Conservation (phyloP, 2,329 filamentous ascomycete species). For the Fusarium austroafricanum region DNA sequence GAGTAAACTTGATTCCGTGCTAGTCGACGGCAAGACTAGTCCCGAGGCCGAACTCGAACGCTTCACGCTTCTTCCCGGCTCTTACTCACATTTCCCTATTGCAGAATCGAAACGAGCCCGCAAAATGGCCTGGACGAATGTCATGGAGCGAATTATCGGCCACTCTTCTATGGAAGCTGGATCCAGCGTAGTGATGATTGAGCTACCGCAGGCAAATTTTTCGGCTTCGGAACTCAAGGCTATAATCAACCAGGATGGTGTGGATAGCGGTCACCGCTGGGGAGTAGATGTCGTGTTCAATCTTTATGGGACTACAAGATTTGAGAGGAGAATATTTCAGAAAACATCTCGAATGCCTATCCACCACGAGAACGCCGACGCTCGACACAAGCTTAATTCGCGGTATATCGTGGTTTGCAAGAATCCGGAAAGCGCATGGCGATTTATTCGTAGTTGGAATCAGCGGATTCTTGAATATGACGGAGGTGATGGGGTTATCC, state of each 20-base stretch:
- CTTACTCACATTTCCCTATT: conserved; percentile 24
- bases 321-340: conserved; percentile 1
- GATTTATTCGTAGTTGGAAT: conserved; percentile 58
- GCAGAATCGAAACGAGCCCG: conserved; percentile 38
- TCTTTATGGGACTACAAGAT: conserved; percentile 10
- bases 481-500: conserved; percentile 13
- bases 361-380: conserved; percentile 21
- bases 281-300: conserved; percentile 21
- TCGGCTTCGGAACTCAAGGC: conserved; percentile 38
- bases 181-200: conserved; percentile 48
- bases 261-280: conserved; percentile 28
- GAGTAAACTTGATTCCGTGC: conserved; percentile 45
- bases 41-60: conserved; percentile 42
- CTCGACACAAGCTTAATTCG: conserved; percentile 32
- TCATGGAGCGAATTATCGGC: conserved; percentile 40
- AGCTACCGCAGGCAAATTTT: conserved; percentile 47
- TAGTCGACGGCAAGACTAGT: conserved; percentile 14
- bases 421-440: conserved; percentile 50
- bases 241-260: conserved; percentile 27
- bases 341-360: conserved; percentile 16
- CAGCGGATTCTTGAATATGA: conserved; percentile 46
- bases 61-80: conserved; percentile 48
- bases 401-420: conserved; percentile 52
- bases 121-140: conserved; percentile 43
- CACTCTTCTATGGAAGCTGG: conserved; percentile 40